A percentile compares a stretch with the other conserved stretches of the same genome.
These are phyloP conservation scores for Russula griseocarnosa DNA, from an alignment of 768 basidiomycete species.

Conservation along the genomic window DNA sequence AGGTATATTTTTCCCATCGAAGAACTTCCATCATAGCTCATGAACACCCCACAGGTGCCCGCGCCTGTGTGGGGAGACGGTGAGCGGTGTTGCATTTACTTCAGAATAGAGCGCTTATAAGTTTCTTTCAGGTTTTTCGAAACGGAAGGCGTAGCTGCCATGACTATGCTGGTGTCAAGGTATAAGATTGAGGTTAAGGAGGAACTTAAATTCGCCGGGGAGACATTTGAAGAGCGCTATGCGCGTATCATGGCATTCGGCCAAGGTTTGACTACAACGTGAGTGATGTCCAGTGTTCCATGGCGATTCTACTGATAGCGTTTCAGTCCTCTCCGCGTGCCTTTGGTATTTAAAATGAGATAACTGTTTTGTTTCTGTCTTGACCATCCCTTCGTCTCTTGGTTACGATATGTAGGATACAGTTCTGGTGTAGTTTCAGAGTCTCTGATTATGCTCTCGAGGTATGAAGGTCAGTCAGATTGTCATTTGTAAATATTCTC, in stretches of 20 bases:
- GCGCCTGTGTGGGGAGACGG: background rate
- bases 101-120: too few species aligned
- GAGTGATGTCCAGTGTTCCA: background rate
- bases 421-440: too few species aligned
- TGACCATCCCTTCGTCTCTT: too few species aligned
- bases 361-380: too few species aligned
- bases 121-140: slow-evolving; percentile 36
- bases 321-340: slow-evolving; percentile 25
- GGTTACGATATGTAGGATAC: too few species aligned
- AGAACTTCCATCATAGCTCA: background rate
- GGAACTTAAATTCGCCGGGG: slow-evolving; percentile 44
- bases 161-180: slow-evolving; percentile 43
- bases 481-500: too few species aligned
- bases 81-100: background rate
- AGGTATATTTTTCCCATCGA: slow-evolving; percentile 16
- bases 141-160: slow-evolving; percentile 45
- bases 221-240: slow-evolving; percentile 45
- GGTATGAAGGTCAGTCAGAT: too few species aligned
- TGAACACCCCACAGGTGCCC: background rate
- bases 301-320: too few species aligned
- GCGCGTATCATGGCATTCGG: slow-evolving; percentile 22
- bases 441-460: too few species aligned
- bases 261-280: slow-evolving; percentile 15
- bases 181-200: slow-evolving; percentile 49
- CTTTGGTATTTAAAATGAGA: slow-evolving; percentile 28